phyloP scores from a whole-genome alignment of 305 asterid species.

The Fraxinus angustifolia region DNA sequence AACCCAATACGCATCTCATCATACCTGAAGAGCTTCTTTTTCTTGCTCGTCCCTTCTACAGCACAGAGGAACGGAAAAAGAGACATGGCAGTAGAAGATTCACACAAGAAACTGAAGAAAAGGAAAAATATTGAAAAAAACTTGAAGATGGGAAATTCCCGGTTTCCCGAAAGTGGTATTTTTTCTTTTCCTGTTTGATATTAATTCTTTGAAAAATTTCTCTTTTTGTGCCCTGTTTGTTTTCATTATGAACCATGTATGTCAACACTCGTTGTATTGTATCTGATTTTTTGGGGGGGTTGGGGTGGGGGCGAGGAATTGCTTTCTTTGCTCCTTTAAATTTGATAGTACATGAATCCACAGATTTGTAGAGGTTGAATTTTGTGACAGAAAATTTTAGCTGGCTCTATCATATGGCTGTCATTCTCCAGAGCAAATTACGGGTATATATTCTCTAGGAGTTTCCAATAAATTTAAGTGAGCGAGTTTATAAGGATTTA shows the following conservation, averaged over 20 bases:
- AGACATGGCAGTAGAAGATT: conserved; percentile 31
- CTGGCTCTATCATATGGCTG: neutral
- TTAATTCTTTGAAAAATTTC: neutral
- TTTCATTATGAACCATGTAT: neutral
- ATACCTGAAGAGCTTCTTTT: neutral
- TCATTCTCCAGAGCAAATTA: neutral
- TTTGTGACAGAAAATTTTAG: neutral
- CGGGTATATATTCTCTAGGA: neutral
- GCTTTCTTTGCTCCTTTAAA: neutral
- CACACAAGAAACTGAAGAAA: conserved; percentile 32
- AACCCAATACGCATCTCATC: neutral
- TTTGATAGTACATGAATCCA: neutral
- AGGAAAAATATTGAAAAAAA: conserved; percentile 15
- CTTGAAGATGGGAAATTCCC: conserved; percentile 11
- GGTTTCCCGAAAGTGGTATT: conserved; percentile 27
- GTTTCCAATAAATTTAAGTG: neutral
- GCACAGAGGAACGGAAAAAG: neutral
- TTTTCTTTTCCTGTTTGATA: neutral
- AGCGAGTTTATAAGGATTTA: neutral
- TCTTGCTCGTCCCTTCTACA: neutral
- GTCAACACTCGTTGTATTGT: neutral
- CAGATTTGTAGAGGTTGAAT: neutral
- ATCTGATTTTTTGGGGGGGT: neutral
- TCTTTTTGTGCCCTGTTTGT: neutral
- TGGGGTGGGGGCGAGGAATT: neutral